Percentiles rank a stretch among this genome's conserved stretches.
phyloP scores from a whole-genome alignment of 2,329 filamentous ascomycete species.

The Hansfordia pulvinata region DNA sequence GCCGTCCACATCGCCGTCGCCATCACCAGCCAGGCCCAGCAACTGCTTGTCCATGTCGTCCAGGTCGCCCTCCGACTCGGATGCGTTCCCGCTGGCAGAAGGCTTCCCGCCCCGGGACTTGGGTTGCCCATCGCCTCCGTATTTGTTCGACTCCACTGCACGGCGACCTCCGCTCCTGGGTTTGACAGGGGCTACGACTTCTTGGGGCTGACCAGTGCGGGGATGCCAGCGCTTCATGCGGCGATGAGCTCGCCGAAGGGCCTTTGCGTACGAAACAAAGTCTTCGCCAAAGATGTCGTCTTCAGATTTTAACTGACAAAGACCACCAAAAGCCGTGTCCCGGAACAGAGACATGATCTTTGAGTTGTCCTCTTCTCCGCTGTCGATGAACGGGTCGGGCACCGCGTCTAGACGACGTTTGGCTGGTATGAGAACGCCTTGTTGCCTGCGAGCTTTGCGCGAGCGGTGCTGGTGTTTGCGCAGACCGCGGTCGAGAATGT shows the following conservation, averaged over 20 bases:
- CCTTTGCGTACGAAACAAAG: conserved; percentile 48
- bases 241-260: conserved; percentile 48
- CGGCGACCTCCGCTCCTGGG: too few relatives aligned
- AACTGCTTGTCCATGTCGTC: conserved; percentile 42
- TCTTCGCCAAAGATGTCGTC: conserved; percentile 69
- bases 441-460: conserved; percentile 44
- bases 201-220: too few relatives aligned
- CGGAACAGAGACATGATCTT: conserved; percentile 27
- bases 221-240: conserved; percentile 63
- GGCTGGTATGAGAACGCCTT: conserved; percentile 54
- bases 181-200: too few relatives aligned
- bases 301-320: conserved; percentile 48
- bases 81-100: too few relatives aligned
- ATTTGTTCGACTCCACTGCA: too few relatives aligned
- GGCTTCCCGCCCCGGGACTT: too few relatives aligned
- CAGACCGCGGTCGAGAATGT: conserved; percentile 65
- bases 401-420: conserved; percentile 48
- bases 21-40: conserved; percentile 29
- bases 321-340: conserved; percentile 47
- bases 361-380: conserved; percentile 41
- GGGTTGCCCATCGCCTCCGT: too few relatives aligned
- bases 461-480: conserved; percentile 51
- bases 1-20: conserved; percentile 24
- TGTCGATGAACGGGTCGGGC: conserved; percentile 44
- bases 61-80: conserved; percentile 34